Evolutionary conservation across 306 rosid genomes (phyloP), one percentile per base, ranked within the genome.

Genomic region (Mimosa bimucronata): DNA sequence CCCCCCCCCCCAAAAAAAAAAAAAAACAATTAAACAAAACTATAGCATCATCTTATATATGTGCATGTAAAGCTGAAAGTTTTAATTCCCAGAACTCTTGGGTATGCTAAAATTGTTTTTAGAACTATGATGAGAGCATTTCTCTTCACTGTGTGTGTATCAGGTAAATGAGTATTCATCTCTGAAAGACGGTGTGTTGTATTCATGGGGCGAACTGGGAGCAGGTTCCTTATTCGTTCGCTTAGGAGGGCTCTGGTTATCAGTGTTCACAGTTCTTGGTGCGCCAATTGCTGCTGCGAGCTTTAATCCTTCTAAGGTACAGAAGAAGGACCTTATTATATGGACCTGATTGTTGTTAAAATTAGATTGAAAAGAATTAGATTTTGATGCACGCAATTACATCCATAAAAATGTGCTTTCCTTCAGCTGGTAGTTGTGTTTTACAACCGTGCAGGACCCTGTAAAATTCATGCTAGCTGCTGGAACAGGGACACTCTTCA

Each of bases 121-220:
- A 40, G 23, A 38, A 29, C 66, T 23, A 2, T 37, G 23, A 70
- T 82, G 77, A 82, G 45, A 79, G 70, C 6, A 38, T 72, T 18
- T 34, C 19, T 66, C 30, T 42, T 5, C 11, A 21, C 62, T 75
- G 74, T 28, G 50, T 78, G 73, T 78, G 68, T 64, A 77, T 86
- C 28, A 95, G 98, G 97, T 95, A 86, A 95, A 95, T 57, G 98
- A 95, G 90, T 95, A 95, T 87, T 90, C 98, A 12, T 90, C 98
- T 76, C 81, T 95, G 77, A 91, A 95, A 88, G 74, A 90, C 28
- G 91, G 89, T 77, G 18, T 84, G 68, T 66, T 95, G 73, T 95
- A 92, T 83, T 92, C 98, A 3, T 92, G 98, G 98, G 98, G 95
- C 7, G 96, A 95, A 79, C 92, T 95, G 84, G 96, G 96, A 83